Percentiles rank a stretch among this genome's conserved stretches.
Conservation (phyloP, 768 basidiomycete genomes). For the Trametes sanguinea region DNA sequence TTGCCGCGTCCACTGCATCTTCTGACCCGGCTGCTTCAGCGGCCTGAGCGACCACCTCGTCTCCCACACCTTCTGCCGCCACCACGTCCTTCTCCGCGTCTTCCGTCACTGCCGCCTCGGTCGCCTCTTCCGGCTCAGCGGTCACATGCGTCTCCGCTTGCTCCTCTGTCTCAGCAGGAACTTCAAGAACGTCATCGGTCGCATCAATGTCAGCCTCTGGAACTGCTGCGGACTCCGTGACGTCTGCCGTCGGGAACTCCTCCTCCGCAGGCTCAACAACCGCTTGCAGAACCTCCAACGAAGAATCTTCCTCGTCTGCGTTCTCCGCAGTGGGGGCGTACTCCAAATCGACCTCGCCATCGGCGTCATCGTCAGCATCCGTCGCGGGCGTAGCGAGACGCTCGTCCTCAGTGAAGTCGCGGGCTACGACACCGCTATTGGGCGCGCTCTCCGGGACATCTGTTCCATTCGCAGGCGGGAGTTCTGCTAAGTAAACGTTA, state of each 20-base stretch:
- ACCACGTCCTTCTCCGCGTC: no score
- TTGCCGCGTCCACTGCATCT: background rate
- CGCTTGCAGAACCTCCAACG: background rate
- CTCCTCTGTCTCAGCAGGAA: no score
- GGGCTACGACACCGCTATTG: background rate
- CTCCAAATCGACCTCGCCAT: conserved; percentile 26
- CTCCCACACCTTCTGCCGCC: no score
- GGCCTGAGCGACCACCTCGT: background rate
- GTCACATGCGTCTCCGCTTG: no score
- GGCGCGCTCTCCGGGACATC: background rate
- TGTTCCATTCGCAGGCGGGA: no score
- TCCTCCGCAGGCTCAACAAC: background rate
- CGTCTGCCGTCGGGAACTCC: background rate
- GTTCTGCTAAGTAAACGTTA: no score
- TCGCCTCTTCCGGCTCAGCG: no score
- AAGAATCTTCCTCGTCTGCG: background rate
- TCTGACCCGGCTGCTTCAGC: background rate
- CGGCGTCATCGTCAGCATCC: conserved; percentile 20
- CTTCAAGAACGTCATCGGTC: no score
- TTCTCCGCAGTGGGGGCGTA: conserved; percentile 6
- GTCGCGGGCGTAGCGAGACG: background rate
- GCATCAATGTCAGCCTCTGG: no score
- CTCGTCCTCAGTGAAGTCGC: background rate
- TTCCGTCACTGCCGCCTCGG: no score
- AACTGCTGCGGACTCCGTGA: no score